These are phyloP conservation scores for Monilinia vaccinii-corymbosi DNA, from an alignment of 2,329 filamentous ascomycete species.

Conservation along the genomic window DNA sequence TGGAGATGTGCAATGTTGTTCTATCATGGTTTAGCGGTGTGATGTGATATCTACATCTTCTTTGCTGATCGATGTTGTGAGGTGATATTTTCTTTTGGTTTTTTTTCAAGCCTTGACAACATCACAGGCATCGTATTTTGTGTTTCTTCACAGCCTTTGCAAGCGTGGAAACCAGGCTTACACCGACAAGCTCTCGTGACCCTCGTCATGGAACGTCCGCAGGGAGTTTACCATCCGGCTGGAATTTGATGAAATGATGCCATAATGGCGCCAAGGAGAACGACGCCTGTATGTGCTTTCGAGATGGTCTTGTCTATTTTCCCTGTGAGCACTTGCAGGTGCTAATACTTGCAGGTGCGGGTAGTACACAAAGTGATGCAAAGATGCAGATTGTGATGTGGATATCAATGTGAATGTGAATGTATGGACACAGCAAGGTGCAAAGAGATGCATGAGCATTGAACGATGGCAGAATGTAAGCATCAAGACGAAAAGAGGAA, in stretches of 20 bases:
- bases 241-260: neutral
- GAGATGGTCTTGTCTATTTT: neutral
- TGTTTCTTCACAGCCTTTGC: neutral
- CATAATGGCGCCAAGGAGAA: neutral
- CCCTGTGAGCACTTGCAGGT: neutral
- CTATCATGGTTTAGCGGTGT: neutral
- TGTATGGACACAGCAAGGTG: neutral
- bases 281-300: neutral
- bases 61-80: neutral
- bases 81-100: neutral
- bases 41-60: neutral
- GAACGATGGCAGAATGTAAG: neutral
- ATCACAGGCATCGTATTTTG: neutral
- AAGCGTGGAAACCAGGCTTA: conserved; percentile 1
- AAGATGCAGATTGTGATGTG: neutral
- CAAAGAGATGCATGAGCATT: neutral
- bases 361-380: neutral
- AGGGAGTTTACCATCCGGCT: neutral
- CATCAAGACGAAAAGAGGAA: no score
- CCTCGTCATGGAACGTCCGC: neutral
- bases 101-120: neutral
- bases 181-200: neutral
- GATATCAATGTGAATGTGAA: neutral
- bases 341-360: neutral
- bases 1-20: neutral